Evolutionary conservation across 345 rosid genomes (phyloP).

Genomic region (Salix koriyanagi): DNA sequence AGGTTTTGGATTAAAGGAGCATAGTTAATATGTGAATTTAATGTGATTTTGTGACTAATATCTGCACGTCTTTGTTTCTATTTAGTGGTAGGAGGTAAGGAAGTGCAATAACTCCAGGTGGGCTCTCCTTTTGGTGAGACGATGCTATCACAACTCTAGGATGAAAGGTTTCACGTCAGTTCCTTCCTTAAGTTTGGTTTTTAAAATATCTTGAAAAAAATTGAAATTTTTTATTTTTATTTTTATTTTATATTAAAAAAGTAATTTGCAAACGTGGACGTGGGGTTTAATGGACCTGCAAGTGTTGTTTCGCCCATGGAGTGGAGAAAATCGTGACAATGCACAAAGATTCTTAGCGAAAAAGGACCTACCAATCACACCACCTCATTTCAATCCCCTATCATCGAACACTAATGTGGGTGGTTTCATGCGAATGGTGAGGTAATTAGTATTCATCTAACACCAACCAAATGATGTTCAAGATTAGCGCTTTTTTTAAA

Average conservation of each 20-base stretch:
- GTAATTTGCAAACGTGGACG: too few species aligned
- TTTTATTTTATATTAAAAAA: too few species aligned
- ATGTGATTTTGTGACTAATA: neutral
- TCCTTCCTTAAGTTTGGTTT: too few species aligned
- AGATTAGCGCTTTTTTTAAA: too few species aligned
- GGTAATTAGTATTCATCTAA: too few species aligned
- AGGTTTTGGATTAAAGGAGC: neutral
- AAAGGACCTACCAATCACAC: neutral
- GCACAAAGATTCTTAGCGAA: neutral
- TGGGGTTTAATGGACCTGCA: too few species aligned
- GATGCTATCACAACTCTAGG: neutral
- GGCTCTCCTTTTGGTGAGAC: constrained; percentile 11
- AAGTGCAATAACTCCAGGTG: neutral
- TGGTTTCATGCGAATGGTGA: neutral
- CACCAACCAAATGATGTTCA: neutral
- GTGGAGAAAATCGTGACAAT: neutral
- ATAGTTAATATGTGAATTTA: neutral
- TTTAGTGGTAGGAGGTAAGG: too few species aligned
- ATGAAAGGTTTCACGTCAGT: too few species aligned
- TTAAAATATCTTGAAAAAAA: too few species aligned
- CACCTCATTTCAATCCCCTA: neutral
- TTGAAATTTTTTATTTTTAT: too few species aligned
- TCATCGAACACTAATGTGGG: neutral
- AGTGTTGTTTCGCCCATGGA: too few species aligned
- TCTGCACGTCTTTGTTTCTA: neutral